A percentile compares a stretch with the other conserved stretches of the same genome.
phyloP scores from a whole-genome alignment of 73 alveolate species.

The Blepharisma stoltei region DNA sequence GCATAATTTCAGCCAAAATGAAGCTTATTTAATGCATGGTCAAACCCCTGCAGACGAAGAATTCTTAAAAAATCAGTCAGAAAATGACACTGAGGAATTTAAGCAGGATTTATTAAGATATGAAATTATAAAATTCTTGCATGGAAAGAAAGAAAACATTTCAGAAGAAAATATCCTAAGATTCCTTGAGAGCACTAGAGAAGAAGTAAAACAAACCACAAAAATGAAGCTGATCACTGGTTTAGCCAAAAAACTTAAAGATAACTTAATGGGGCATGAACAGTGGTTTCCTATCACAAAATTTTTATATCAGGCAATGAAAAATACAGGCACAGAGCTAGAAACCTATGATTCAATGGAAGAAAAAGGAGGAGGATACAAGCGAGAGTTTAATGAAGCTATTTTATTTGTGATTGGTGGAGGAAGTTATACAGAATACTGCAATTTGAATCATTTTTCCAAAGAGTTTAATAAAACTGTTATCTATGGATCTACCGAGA shows the following conservation, averaged over 20 bases:
- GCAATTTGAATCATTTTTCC: neutral
- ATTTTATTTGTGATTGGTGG: constrained; percentile 23
- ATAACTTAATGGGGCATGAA: neutral
- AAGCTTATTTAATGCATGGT: neutral
- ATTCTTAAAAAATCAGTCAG: neutral
- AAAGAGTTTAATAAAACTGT: neutral
- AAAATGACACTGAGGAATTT: neutral
- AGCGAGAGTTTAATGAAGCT: constrained; percentile 5
- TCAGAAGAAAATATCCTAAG: neutral
- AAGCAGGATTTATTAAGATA: neutral
- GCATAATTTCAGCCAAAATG: neutral
- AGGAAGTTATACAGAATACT: constrained; percentile 21
- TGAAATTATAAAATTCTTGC: neutral
- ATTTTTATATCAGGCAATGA: neutral
- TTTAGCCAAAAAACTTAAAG: neutral
- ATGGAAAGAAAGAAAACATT: neutral
- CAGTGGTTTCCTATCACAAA: neutral
- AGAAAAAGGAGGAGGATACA: neutral
- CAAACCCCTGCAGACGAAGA: neutral
- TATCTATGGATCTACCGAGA: constrained; percentile 7
- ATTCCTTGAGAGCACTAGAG: neutral
- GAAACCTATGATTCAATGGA: neutral
- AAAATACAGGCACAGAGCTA: neutral
- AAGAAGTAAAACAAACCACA: neutral
- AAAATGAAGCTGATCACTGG: neutral